Evolutionary conservation across 257 asterid species (phyloP).

Genomic region (Plantago ovata): DNA sequence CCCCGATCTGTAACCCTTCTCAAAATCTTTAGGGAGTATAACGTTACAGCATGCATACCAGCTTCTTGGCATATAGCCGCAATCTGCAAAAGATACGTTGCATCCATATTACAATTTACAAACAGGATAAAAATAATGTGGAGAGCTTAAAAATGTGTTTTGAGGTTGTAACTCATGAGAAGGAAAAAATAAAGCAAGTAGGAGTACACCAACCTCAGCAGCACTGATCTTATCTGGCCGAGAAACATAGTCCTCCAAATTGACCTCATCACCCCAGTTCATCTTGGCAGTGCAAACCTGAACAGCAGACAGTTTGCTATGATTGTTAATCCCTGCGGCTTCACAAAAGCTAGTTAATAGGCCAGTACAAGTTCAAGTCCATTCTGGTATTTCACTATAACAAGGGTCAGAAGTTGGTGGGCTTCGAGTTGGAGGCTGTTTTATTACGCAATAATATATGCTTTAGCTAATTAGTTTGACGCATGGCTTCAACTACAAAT

Average conservation of each 20-base stretch:
- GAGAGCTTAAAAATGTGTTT: not conserved
- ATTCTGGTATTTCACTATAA: too few species aligned
- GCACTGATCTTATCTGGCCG: conserved; percentile 94
- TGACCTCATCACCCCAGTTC: conserved; percentile 83
- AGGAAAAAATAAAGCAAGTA: not conserved
- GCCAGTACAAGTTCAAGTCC: not conserved
- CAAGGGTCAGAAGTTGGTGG: too few species aligned
- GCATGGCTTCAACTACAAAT: too few species aligned
- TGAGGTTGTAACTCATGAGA: too few species aligned
- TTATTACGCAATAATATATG: too few species aligned
- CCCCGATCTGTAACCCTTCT: conserved; percentile 91
- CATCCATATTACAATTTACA: not conserved
- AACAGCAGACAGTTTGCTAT: conserved; percentile 3
- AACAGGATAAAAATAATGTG: not conserved
- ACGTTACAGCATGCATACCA: conserved; percentile 87
- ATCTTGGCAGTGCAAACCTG: conserved; percentile 91
- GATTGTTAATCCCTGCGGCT: not conserved
- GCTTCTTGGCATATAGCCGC: conserved; percentile 90
- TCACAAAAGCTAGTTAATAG: too few species aligned
- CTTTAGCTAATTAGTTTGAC: too few species aligned
- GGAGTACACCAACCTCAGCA: conserved; percentile 71
- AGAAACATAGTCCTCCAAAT: conserved; percentile 84
- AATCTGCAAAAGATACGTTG: conserved; percentile 39
- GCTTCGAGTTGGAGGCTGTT: too few species aligned
- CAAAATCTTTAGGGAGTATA: conserved; percentile 83